Percentiles rank a stretch among this genome's conserved stretches.
These are phyloP conservation scores for Halenospora varia DNA, from an alignment of 495 filamentous ascomycete genomes.

Conservation along the genomic window DNA sequence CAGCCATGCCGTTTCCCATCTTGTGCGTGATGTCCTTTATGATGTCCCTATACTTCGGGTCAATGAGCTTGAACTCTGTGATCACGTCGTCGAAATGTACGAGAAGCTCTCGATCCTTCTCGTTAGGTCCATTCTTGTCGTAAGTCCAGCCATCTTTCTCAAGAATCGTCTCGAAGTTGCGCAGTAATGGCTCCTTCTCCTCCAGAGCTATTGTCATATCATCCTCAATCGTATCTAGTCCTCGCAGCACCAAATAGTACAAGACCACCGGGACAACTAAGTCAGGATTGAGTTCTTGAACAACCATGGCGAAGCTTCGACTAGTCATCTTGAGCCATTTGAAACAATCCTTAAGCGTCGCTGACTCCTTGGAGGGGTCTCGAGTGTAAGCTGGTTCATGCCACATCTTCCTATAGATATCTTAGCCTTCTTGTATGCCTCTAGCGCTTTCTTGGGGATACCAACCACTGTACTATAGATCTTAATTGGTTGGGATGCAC, in stretches of 20 bases:
- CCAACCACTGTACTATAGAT: background rate
- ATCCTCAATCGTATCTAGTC: slow-evolving; percentile 95
- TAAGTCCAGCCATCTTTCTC: slow-evolving; percentile 89
- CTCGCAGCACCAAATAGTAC: slow-evolving; percentile 94
- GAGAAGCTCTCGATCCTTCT: slow-evolving; percentile 90
- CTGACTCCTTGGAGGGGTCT: slow-evolving; percentile 66
- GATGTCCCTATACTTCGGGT: slow-evolving; percentile 76
- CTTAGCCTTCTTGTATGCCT: background rate
- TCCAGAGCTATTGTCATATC: slow-evolving; percentile 85
- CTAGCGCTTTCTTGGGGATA: background rate
- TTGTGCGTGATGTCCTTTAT: slow-evolving; percentile 91
- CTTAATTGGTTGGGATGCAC: background rate
- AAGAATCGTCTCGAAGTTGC: slow-evolving; percentile 72
- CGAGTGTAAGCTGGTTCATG: slow-evolving; percentile 89
- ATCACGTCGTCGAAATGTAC: slow-evolving; percentile 88
- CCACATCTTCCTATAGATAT: slow-evolving; percentile 78
- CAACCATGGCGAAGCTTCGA: slow-evolving; percentile 89
- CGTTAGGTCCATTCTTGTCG: slow-evolving; percentile 77
- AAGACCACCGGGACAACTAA: slow-evolving; percentile 82
- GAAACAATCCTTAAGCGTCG: slow-evolving; percentile 76
- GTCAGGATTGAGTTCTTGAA: slow-evolving; percentile 92
- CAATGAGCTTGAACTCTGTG: slow-evolving; percentile 83
- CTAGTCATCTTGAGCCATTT: slow-evolving; percentile 82
- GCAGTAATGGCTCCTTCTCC: slow-evolving; percentile 81
- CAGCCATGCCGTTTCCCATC: slow-evolving; percentile 99